Evolutionary conservation across 176 grass and related monocot species (phyloP), one percentile per base, ranked within the genome.

Genomic region (Triticum turgidum): DNA sequence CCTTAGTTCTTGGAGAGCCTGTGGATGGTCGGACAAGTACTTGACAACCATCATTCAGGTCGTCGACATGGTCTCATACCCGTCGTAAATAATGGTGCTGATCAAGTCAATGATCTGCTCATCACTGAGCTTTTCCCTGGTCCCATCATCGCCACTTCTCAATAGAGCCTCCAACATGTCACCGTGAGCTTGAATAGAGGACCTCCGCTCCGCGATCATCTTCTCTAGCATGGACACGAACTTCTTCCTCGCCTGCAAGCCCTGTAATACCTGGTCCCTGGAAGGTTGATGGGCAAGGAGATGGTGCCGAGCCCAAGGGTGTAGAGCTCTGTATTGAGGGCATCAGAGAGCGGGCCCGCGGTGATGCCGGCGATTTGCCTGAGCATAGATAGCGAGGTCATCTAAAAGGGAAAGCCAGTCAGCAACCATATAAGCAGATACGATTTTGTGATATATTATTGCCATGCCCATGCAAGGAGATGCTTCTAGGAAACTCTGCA

Each of bases 11-110:
- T 94, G 76, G 35, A 98, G 89, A 85, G 91, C 94, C 82, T 71
- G 94, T 0, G 94, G 90, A 61, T 94, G 91, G 39, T 96, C 93
- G 0, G 86, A 94, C 35, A 98, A 90, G 79, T 98, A 98, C 79
- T 98, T 98, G 5, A 98, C 87, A 2, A 92, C 94, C 97, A 98
- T 98, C 97, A 98, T 98, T 14, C 92, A 89, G 61, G 94, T 98
- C 5, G 94, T 98, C 1, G 97, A 98, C 69, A 98, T 92, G 0
- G 97, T 98, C 45, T 98, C 97, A 30, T 98, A 98, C 41, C 97
- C 97, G 61, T 94, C 96, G 87, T 98, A 98, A 85, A 98, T 86
- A 15, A 98, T 80, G 39, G 97, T 90, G 68, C 96, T 92, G 86
- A 98, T 89, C 78, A 96, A 62, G 74, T 98, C 97, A 54, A 98